phyloP scores from a whole-genome alignment of 2,329 filamentous ascomycete genomes.

The Fusarium verticillioides region DNA sequence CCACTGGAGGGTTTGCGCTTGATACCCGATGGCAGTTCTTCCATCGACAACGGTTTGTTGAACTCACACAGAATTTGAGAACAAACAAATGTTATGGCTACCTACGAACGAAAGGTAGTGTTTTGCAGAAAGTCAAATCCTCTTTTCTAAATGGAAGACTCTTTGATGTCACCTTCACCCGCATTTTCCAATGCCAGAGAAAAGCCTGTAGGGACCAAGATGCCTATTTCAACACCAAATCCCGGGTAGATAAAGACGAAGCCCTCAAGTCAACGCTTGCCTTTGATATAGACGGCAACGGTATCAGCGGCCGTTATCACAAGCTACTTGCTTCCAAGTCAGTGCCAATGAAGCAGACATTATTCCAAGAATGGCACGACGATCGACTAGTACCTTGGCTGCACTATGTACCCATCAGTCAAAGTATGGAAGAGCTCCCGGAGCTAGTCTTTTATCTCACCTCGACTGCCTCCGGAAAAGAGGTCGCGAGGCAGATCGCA shows the following conservation, averaged over 20 bases:
- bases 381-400: conserved; percentile 65
- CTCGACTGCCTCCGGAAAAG: conserved; percentile 57
- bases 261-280: conserved; percentile 54
- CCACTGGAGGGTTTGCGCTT: conserved; percentile 58
- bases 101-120: neutral
- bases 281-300: conserved; percentile 66
- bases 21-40: conserved; percentile 52
- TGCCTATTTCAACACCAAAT: conserved; percentile 44
- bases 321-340: conserved; percentile 60
- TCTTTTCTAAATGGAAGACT: neutral
- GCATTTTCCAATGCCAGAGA: conserved; percentile 56
- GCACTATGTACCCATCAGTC: conserved; percentile 65
- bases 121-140: neutral
- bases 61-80: neutral
- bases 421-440: conserved; percentile 61
- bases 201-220: conserved; percentile 50
- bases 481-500: conserved; percentile 62
- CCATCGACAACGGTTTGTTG: neutral
- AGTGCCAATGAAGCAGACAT: conserved; percentile 61
- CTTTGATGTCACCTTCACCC: conserved; percentile 50
- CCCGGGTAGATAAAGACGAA: conserved; percentile 48
- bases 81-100: neutral
- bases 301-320: conserved; percentile 64
- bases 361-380: conserved; percentile 68
- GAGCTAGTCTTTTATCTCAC: conserved; percentile 62